phyloP scores from a whole-genome alignment of 148 eudicot species.

The Tetragonia tetragonoides region DNA sequence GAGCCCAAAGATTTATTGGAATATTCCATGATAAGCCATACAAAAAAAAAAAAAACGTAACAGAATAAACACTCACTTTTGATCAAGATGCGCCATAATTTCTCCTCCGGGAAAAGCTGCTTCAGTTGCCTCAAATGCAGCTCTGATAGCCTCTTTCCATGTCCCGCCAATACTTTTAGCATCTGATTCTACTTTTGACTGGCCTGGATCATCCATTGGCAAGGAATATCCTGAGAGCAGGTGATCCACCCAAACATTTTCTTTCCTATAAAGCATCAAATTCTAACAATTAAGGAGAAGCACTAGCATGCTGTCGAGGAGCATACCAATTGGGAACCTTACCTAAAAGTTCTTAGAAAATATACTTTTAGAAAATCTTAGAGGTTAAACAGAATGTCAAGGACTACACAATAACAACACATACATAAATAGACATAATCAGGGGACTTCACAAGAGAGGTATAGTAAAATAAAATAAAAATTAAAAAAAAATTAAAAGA shows the following conservation, averaged over 20 bases:
- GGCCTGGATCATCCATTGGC: constrained; percentile 86
- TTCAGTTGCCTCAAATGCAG: constrained; percentile 55
- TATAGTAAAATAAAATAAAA: not conserved
- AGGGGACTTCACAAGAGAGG: not conserved
- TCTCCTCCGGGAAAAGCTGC: constrained; percentile 64
- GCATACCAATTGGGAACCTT: not conserved
- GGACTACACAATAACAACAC: not conserved
- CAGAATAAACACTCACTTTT: constrained; percentile 40
- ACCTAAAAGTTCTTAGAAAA: not conserved
- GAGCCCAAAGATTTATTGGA: not conserved
- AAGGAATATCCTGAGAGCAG: constrained; percentile 85
- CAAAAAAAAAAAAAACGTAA: not conserved
- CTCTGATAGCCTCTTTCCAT: constrained; percentile 74
- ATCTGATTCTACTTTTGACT: constrained; percentile 41
- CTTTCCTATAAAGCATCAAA: constrained; percentile 47
- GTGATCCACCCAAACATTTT: constrained; percentile 82
- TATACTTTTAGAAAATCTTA: not conserved
- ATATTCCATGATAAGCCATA: not conserved
- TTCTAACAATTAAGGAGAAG: constrained; percentile 1
- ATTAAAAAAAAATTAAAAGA: too few species aligned
- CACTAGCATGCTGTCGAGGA: not conserved
- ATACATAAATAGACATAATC: not conserved
- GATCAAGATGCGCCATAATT: constrained; percentile 67
- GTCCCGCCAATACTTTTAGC: constrained; percentile 62
- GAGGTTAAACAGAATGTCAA: not conserved